Evolutionary conservation across 2,329 filamentous ascomycete genomes (phyloP), one percentile per base, ranked within the genome.

Genomic region (Venturia effusa): DNA sequence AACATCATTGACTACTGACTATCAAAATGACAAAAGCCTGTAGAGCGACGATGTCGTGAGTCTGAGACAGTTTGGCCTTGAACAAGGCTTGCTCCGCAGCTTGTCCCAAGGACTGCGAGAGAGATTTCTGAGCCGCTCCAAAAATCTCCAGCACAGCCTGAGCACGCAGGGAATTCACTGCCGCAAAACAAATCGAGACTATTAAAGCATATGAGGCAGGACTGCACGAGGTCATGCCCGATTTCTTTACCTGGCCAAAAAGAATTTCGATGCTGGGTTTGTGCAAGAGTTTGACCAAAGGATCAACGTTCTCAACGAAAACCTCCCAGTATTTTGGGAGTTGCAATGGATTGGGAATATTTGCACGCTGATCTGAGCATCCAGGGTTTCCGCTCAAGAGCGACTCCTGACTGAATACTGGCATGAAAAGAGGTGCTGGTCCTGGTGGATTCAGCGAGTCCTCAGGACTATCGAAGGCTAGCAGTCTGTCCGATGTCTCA

Each of bases 261-360:
- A 62, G 39, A n/a, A 27, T 30, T 15, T 41, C 24, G 27, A 62
- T 62, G n/a, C 37, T 22, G 24, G 61, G 61, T 27, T 62, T 62
- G 34, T 62, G 61, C 11, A 62, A 11, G 13, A 62, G 22, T 22
- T 40, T 17, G 15, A 62, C 40, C 22, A 62, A 8, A 6, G 61
- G 61, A 62, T 62, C 61, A 13, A 62, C 40, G 45, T 41, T 37
- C 43, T 51, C 13, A 40, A 19, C 19, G 37, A 62, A 62, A 2
- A 62, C 24, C 8, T 22, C 24, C 22, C 30, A 62, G 43, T 30
- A 48, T 15, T 45, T 24, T 8, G 17, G 30, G 17, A 62, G 4
- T 6, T 62, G 30, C 22, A 19, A 22, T 17, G 43, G 27, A 45
- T 39, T 54, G 11, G 61, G 61, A 7, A 27, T 2, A 41, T 61